These are phyloP conservation scores for Periconia macrospinosa DNA, from an alignment of 2,329 filamentous ascomycete genomes.

Conservation along the genomic window DNA sequence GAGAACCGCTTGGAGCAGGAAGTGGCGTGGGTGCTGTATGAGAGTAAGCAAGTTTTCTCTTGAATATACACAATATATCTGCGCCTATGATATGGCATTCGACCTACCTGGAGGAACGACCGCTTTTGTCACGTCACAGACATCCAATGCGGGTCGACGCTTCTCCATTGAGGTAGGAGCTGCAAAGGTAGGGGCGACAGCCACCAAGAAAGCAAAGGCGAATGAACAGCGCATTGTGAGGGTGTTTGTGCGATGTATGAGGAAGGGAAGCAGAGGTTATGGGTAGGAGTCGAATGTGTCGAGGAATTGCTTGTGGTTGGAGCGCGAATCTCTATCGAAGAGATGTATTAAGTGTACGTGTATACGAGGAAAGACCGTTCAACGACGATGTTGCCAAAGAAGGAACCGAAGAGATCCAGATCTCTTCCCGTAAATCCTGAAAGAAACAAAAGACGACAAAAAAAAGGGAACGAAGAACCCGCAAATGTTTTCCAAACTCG, in stretches of 20 bases:
- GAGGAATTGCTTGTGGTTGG: neutral
- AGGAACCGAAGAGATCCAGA: conserved; percentile 15
- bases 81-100: neutral
- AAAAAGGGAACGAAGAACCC: neutral
- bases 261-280: too few species aligned
- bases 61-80: too few species aligned
- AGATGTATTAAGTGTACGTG: neutral
- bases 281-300: neutral
- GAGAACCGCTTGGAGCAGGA: conserved; percentile 61
- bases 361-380: neutral
- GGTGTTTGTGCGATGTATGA: neutral
- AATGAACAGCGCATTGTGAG: conserved; percentile 35
- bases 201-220: conserved; percentile 28
- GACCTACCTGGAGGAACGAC: conserved; percentile 36
- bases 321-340: neutral
- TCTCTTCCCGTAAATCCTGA: conserved; percentile 5
- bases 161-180: conserved; percentile 26
- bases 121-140: conserved; percentile 33
- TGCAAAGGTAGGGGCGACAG: conserved; percentile 38
- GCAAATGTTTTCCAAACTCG: neutral
- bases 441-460: conserved; percentile 7
- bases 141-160: conserved; percentile 18
- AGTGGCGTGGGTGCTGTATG: conserved; percentile 59
- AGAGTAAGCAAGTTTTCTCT: too few species aligned
- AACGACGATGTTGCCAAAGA: neutral